These are phyloP conservation scores for Coemansia sp. DNA, from an alignment of 371 early-diverging fungal genomes.

Conservation along the genomic window DNA sequence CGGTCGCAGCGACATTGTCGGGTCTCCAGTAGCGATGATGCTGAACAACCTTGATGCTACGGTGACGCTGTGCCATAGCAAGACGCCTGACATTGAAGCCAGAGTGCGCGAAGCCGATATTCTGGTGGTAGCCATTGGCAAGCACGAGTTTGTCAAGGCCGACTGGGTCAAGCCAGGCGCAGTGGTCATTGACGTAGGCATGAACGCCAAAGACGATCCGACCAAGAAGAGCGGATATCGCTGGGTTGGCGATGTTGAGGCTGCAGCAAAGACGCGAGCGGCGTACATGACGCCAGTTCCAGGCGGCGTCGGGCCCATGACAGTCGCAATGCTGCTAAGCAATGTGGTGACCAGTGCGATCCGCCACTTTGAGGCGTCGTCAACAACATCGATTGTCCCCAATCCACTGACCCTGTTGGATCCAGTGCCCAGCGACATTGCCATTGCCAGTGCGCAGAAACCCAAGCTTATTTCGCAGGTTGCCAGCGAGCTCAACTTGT, in stretches of 20 bases:
- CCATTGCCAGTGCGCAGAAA: slow-evolving; percentile 83
- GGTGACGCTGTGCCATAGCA: slow-evolving; percentile 89
- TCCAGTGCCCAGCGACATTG: slow-evolving; percentile 91
- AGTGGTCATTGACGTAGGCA: slow-evolving; percentile 93
- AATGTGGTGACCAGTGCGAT: slow-evolving; percentile 80
- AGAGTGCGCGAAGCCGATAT: slow-evolving; percentile 81
- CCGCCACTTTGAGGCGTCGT: slow-evolving; percentile 63
- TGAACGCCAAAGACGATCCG: slow-evolving; percentile 77
- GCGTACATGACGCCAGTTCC: slow-evolving; percentile 90
- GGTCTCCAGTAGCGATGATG: slow-evolving; percentile 83
- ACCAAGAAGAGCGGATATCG: slow-evolving; percentile 84
- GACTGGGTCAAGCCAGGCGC: slow-evolving; percentile 90
- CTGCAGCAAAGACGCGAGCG: slow-evolving; percentile 65
- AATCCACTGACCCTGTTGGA: slow-evolving; percentile 62
- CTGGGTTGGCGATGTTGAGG: slow-evolving; percentile 92
- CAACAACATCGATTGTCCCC: slow-evolving; percentile 55
- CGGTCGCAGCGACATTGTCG: slow-evolving; percentile 94
- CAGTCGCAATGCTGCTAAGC: slow-evolving; percentile 90
- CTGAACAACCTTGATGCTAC: slow-evolving; percentile 80
- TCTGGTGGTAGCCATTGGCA: slow-evolving; percentile 85
- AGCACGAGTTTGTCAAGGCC: slow-evolving; percentile 75
- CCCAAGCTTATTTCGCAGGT: slow-evolving; percentile 81
- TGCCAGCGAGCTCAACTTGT: slow-evolving; percentile 70
- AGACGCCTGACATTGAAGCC: slow-evolving; percentile 68
- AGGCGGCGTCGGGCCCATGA: slow-evolving; percentile 97